phyloP scores from a whole-genome alignment of 179 eudicot species.

The Heliamphora pulchella region DNA sequence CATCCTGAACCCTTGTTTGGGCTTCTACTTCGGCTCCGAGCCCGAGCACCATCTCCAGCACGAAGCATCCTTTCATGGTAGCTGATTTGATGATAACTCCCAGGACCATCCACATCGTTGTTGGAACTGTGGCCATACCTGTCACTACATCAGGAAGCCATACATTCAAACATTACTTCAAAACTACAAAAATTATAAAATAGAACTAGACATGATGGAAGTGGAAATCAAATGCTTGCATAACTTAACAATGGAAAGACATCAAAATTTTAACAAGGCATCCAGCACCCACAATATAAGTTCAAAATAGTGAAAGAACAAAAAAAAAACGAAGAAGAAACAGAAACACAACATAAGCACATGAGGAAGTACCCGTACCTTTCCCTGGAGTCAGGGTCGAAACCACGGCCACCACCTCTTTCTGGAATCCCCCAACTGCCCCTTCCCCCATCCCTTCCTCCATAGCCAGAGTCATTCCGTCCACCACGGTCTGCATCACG shows the following conservation, averaged over 20 bases:
- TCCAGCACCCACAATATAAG: neutral
- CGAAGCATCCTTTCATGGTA: conserved; percentile 19
- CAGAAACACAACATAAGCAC: neutral
- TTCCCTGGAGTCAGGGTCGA: conserved; percentile 8
- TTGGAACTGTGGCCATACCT: conserved; percentile 17
- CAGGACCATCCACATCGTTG: conserved; percentile 12
- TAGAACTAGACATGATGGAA: neutral
- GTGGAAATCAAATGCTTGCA: neutral
- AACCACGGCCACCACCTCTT: conserved; percentile 14
- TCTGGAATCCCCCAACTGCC: conserved; percentile 13
- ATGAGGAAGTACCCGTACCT: conserved; percentile 2
- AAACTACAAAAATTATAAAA: neutral
- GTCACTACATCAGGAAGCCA: conserved; percentile 12
- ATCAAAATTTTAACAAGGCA: neutral
- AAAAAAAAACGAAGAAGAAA: neutral
- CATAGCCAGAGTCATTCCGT: conserved; percentile 42
- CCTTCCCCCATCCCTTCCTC: conserved; percentile 32
- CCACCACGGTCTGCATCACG: conserved; percentile 73
- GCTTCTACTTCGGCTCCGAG: conserved; percentile 18
- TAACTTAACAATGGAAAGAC: too few relatives aligned
- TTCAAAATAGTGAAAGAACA: neutral
- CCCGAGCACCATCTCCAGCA: conserved; percentile 12
- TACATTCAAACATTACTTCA: neutral
- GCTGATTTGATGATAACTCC: conserved; percentile 11
- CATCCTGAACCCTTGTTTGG: conserved; percentile 16